A percentile compares a stretch with the other conserved stretches of the same genome.
These are phyloP conservation scores for Solanum sejunctum DNA, from an alignment of 257 asterid genomes.

Conservation along the genomic window DNA sequence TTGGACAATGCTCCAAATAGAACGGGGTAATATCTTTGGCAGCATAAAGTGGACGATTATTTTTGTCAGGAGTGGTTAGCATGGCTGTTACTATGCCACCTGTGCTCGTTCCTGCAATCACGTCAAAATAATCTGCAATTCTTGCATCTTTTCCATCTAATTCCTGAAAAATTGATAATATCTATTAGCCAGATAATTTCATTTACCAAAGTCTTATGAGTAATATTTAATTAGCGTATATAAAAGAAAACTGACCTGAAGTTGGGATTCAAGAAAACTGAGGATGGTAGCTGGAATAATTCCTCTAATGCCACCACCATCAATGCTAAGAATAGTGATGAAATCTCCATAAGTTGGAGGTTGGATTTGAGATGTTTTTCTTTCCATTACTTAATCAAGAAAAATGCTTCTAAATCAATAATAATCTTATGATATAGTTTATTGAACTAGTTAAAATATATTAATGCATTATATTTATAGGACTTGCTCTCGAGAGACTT, in stretches of 20 bases:
- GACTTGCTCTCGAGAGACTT: neutral
- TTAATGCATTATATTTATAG: neutral
- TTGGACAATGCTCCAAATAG: constrained; percentile 25
- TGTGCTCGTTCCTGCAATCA: constrained; percentile 59
- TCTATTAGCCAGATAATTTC: too few relatives aligned
- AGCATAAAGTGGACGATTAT: constrained; percentile 34
- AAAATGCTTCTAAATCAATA: neutral
- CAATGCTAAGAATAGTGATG: constrained; percentile 35
- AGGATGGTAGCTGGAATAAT: constrained; percentile 35
- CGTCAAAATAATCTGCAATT: constrained; percentile 52
- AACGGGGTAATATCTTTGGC: constrained; percentile 44
- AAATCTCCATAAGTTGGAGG: constrained; percentile 27
- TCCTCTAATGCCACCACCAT: constrained; percentile 59
- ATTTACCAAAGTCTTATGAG: too few relatives aligned
- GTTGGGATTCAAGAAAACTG: constrained; percentile 33
- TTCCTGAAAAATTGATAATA: constrained; percentile 4
- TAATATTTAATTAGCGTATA: too few relatives aligned
- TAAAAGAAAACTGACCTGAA: constrained; percentile 18
- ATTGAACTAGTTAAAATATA: neutral
- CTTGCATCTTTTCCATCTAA: constrained; percentile 47
- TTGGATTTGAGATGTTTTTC: constrained; percentile 16
- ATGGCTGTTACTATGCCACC: constrained; percentile 56
- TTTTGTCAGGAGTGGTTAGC: constrained; percentile 36
- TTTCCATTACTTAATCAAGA: neutral
- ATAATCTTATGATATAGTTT: neutral